Percentiles rank a stretch among this genome's conserved stretches.
Evolutionary conservation across 805 yeast species (phyloP).

Genomic region (Suhomyces pyralidae): DNA sequence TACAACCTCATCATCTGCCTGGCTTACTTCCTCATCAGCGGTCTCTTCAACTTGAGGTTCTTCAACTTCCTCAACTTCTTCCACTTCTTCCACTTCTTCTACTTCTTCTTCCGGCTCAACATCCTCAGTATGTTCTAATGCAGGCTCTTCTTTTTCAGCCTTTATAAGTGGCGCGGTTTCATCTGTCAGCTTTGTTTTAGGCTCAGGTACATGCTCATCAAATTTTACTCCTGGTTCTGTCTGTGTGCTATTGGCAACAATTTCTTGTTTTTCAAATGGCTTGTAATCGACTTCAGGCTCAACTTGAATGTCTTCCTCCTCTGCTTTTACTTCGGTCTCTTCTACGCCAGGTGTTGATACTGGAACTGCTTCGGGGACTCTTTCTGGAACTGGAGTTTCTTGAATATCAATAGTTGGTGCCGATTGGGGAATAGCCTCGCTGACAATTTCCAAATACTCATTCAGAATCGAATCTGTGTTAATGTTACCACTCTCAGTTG

Average conservation of each 20-base stretch:
- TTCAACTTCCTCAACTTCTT: constrained; percentile 1
- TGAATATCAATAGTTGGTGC: neutral
- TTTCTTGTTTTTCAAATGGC: neutral
- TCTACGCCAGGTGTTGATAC: neutral
- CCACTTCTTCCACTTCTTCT: neutral
- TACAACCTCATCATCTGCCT: constrained; percentile 1
- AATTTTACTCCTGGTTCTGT: neutral
- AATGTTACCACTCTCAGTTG: constrained; percentile 8
- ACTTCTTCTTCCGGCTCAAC: constrained; percentile 1
- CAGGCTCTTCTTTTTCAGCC: neutral
- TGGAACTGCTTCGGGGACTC: neutral
- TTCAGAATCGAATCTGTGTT: constrained; percentile 10
- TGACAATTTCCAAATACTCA: neutral
- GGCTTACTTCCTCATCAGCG: neutral
- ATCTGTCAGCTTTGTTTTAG: neutral
- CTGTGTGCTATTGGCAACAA: neutral
- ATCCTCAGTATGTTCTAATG: neutral
- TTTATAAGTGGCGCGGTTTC: neutral
- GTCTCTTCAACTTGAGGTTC: constrained; percentile 5
- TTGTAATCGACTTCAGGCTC: neutral
- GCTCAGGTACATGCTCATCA: neutral
- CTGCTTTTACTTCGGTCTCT: neutral
- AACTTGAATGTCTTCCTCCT: neutral
- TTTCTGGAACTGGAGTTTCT: neutral
- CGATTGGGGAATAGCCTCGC: neutral